These are phyloP conservation scores for Lactarius vividus DNA, from an alignment of 768 basidiomycete species.

Conservation along the genomic window DNA sequence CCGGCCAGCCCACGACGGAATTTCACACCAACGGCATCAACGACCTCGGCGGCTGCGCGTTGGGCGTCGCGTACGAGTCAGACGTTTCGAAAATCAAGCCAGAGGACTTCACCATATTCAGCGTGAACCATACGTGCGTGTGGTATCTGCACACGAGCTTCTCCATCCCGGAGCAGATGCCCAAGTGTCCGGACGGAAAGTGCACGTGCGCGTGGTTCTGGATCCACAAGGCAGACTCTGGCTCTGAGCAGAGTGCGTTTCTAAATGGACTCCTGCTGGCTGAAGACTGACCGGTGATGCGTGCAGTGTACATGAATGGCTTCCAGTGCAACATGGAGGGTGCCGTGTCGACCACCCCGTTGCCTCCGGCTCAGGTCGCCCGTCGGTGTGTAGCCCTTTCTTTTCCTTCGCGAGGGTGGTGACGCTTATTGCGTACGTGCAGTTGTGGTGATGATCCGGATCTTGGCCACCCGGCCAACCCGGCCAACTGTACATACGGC, in stretches of 20 bases:
- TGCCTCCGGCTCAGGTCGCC: conserved; percentile 36
- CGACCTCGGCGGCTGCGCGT: conserved; percentile 39
- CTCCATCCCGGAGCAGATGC: conserved; percentile 43
- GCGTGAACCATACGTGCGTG: conserved; percentile 43
- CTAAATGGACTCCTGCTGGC: not conserved
- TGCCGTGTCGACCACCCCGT: conserved; percentile 32
- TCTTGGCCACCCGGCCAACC: conserved; percentile 26
- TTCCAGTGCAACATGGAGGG: conserved; percentile 42
- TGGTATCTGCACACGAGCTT: conserved; percentile 43
- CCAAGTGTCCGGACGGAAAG: conserved; percentile 42
- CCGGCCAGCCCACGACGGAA: conserved; percentile 24
- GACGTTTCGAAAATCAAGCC: conserved; percentile 39
- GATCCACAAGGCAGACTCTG: conserved; percentile 39
- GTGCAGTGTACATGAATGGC: conserved; percentile 39
- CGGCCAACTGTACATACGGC: conserved; percentile 41
- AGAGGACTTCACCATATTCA: conserved; percentile 44
- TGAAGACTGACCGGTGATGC: not conserved
- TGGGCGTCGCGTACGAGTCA: conserved; percentile 46
- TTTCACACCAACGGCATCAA: conserved; percentile 35
- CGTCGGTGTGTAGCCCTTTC: conserved; percentile 29
- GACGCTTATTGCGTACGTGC: not conserved
- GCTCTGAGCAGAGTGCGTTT: conserved; percentile 38
- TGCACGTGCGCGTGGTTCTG: conserved; percentile 47
- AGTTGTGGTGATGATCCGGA: conserved; percentile 38
- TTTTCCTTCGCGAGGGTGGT: not conserved